Base-by-base conservation (phyloP, 768 basidiomycete genomes). In the Panaeolus papilionaceus region DNA sequence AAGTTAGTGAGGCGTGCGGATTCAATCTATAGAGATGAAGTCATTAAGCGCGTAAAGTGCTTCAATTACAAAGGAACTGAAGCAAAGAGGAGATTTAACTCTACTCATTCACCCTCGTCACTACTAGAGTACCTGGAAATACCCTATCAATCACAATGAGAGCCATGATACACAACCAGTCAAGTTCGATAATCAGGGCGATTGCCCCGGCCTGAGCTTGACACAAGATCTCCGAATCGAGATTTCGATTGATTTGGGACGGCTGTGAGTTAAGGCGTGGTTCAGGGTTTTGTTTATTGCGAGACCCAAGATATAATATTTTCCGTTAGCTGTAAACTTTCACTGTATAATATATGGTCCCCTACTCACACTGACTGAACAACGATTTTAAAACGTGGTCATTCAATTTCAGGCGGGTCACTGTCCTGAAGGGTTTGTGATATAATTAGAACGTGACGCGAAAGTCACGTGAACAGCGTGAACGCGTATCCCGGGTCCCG, bases 391-490 rank as follows among this genome's bases (percentile, higher is more conserved):
- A 58, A 58, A 58, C 54, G 54, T 58, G 54, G 26, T 58, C 28
- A 26, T 28, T 58, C 54, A 58, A 28, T 58, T 58, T 12, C 26
- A 37, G 4, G n/a, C 14, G 12, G 54, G 28, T 12, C 28, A 37
- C 7, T 58, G 3, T 49, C 20, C 47, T 18, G 28, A 58, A 14
- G 28, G 33, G n/a, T 42, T 42, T 38, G 39, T 40, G 62, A 28
- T 45, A 42, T 42, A 42, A 40, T 42, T 63, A 45, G 28, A 40
- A 42, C 38, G 33, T 40, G 62, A 63, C 45, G 28, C 62, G 16
- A 20, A 42, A 40, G 62, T 68, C 68, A 68, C 65, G 68, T 69
- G 68, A 37, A 28, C 45, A 39, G 4, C 54, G 68, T 67, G 63
- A 63, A 64, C 67, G 69, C 64, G 54, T 71, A 61, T 61, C 65